These are phyloP conservation scores for Pseudopithomyces chartarum DNA, from an alignment of 2,329 filamentous ascomycete genomes.

Conservation along the genomic window DNA sequence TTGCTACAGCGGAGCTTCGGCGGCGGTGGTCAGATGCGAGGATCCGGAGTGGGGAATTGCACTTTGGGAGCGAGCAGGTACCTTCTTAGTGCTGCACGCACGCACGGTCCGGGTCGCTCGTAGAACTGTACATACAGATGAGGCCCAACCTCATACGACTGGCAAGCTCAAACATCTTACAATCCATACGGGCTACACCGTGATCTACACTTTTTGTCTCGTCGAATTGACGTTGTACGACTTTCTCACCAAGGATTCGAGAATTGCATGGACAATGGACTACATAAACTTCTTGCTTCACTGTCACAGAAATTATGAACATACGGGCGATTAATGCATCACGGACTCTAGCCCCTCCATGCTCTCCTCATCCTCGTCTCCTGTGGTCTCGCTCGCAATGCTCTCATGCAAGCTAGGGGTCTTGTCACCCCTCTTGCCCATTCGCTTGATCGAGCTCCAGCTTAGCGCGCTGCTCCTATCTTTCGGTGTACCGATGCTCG, in stretches of 20 bases:
- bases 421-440: constrained; percentile 49
- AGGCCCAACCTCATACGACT: too few relatives aligned
- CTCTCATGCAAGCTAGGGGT: constrained; percentile 55
- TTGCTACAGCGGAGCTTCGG: too few relatives aligned
- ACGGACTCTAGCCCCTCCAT: constrained; percentile 8
- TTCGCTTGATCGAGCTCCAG: constrained; percentile 52
- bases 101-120: too few relatives aligned
- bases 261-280: background rate
- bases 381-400: constrained; percentile 47
- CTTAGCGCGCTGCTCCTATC: constrained; percentile 46
- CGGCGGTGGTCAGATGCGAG: background rate
- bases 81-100: background rate
- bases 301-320: background rate
- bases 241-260: too few relatives aligned
- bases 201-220: too few relatives aligned
- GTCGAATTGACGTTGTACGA: too few relatives aligned
- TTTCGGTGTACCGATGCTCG: constrained; percentile 44
- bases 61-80: background rate
- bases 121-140: too few relatives aligned
- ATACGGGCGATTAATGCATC: background rate
- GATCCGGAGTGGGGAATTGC: too few relatives aligned
- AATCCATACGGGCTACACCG: too few relatives aligned
- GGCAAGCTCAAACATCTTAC: too few relatives aligned
- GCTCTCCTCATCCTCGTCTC: constrained; percentile 42
- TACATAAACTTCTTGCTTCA: background rate